Evolutionary conservation across 352 stramenopile genomes (phyloP).

Genomic region (Pythium rishiriense): DNA sequence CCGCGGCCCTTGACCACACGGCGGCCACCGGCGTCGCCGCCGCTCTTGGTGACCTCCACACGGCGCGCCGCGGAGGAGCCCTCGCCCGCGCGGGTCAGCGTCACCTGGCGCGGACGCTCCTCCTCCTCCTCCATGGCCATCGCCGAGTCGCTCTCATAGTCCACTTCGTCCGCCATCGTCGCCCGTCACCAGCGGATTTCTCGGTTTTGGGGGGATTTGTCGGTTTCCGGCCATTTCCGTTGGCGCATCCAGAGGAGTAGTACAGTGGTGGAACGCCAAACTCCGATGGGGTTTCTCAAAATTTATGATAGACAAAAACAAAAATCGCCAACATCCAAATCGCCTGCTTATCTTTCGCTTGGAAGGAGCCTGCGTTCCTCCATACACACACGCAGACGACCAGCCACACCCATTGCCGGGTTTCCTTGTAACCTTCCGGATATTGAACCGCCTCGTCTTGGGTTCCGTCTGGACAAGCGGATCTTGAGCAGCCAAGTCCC

Average conservation of each 20-base stretch:
- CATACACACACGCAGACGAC: not conserved
- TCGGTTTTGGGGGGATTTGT: not conserved
- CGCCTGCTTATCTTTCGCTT: not conserved
- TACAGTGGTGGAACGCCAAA: not conserved
- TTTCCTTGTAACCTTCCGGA: too few relatives aligned
- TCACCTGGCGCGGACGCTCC: constrained; percentile 33
- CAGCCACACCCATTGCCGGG: too few relatives aligned
- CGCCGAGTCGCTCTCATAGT: constrained; percentile 88
- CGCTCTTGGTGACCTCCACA: constrained; percentile 23
- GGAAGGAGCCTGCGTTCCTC: too few relatives aligned
- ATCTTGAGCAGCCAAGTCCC: too few relatives aligned
- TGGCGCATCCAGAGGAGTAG: not conserved
- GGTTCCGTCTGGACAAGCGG: too few relatives aligned
- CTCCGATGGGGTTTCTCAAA: not conserved
- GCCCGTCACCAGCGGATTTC: not conserved
- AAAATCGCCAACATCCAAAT: not conserved
- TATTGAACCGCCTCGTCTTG: too few relatives aligned
- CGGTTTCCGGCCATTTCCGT: not conserved
- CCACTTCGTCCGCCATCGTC: constrained; percentile 80
- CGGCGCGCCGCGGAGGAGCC: constrained; percentile 9
- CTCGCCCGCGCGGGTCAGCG: constrained; percentile 17
- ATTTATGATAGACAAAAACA: not conserved
- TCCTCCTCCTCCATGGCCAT: constrained; percentile 83
- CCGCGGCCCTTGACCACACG: constrained; percentile 73
- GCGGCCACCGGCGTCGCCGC: constrained; percentile 6